Base-by-base conservation (phyloP, 148 eudicot genomes). In the Heliosperma pusillum region DNA sequence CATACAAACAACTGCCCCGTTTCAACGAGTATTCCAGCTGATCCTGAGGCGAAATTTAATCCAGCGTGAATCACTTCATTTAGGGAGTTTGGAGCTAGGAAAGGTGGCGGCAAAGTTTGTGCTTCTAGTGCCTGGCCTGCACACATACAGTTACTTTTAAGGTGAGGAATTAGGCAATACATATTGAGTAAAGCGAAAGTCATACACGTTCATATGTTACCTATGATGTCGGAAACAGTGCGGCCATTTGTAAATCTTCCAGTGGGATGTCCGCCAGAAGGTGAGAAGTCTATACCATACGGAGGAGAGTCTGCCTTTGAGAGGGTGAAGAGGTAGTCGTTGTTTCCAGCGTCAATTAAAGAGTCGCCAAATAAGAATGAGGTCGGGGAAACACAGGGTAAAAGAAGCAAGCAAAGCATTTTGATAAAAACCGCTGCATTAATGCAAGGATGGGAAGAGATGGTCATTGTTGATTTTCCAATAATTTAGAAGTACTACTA, bases 191-290 rank as follows among this genome's bases (percentile, higher is more conserved):
- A 47, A 47, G 36, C 3, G n/a, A 6, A 61, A 24, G 33, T 61
- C 1, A 19, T 56, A 1, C 19, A 56, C 2, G 19, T 56, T 56
- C 19, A 56, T 56, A 24, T 61, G 29, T 65, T 89, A 85, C 90
- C 93, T 66, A 88, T 77, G 45, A 88, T 82, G 66, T 89, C 93
- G 1, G 85, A 79, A 19, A 86, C 82, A 20, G 91, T 89, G 33
- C 83, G 86, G 44, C 93, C 93, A 66, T 89, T 88, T 1, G 93
- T 89, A 81, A 88, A 89, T 77, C 93, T 86, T 10, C 93, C 91
- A 0, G 91, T 89, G n/a, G 91, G 89, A 3, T 78, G 82, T 11
- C 91, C 87, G 53, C 77, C 73, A 2, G 91, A 84, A 70, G 89
- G 85, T 7, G 66, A 63, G 63, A 89, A 86, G 29, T 88, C 91